Conservation (phyloP, 306 rosid genomes). For the Heteromeles arbutifolia region DNA sequence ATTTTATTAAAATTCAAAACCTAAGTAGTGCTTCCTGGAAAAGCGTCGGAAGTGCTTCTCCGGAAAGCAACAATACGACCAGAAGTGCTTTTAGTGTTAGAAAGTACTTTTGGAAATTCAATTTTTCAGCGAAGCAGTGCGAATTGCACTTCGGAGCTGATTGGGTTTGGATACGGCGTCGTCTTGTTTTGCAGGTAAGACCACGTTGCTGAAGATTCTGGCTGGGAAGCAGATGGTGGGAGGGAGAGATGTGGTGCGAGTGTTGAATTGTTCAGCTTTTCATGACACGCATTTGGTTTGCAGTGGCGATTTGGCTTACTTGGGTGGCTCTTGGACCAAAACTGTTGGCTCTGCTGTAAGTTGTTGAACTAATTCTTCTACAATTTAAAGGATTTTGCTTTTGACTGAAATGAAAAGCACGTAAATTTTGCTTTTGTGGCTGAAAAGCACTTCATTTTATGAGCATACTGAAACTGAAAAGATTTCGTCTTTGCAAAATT, state of each 20-base stretch:
- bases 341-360: constrained; percentile 83
- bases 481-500: constrained; percentile 10
- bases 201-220: constrained; percentile 76
- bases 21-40: too few species aligned
- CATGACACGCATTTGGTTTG: constrained; percentile 87
- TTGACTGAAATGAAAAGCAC: neutral
- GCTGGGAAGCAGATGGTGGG: constrained; percentile 97
- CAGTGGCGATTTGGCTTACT: constrained; percentile 79
- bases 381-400: neutral
- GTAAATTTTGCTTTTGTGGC: neutral
- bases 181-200: constrained; percentile 54
- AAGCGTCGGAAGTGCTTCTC: too few species aligned
- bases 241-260: constrained; percentile 89
- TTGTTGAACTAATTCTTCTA: constrained; percentile 15
- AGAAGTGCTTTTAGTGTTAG: too few species aligned
- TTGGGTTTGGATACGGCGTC: neutral
- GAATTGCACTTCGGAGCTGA: neutral
- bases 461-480: constrained; percentile 5
- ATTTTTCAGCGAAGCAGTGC: neutral
- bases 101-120: too few species aligned
- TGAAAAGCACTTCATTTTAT: neutral
- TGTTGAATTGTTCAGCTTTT: constrained; percentile 72
- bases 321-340: constrained; percentile 97
- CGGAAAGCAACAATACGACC: too few species aligned
- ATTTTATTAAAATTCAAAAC: too few species aligned